Percentiles rank a stretch among this genome's conserved stretches.
phyloP scores from a whole-genome alignment of 768 basidiomycete species.

The Lactarius hengduanensis region DNA sequence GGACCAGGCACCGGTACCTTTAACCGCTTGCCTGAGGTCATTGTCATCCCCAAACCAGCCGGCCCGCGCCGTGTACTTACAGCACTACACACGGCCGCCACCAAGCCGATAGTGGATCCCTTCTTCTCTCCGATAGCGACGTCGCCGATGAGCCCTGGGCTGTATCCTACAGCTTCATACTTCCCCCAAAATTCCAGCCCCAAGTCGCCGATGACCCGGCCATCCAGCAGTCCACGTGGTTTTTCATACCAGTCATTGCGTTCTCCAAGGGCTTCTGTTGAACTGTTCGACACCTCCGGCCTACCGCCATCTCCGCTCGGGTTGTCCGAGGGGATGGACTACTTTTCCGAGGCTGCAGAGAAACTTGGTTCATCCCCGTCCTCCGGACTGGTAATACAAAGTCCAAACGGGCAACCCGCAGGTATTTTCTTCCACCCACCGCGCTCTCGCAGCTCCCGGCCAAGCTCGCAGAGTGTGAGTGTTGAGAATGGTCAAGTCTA shows the following conservation, averaged over 20 bases:
- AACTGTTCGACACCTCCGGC: slow-evolving; percentile 38
- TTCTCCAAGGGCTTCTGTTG: slow-evolving; percentile 46
- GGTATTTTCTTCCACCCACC: slow-evolving; percentile 93
- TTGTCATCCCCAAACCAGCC: slow-evolving; percentile 96
- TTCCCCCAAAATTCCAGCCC: slow-evolving; percentile 38
- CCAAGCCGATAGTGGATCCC: slow-evolving; percentile 84
- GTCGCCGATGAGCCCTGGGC: slow-evolving; percentile 76
- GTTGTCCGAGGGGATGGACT: slow-evolving; percentile 72
- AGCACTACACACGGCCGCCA: slow-evolving; percentile 86
- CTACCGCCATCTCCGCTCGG: slow-evolving; percentile 69
- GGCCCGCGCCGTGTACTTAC: slow-evolving; percentile 93
- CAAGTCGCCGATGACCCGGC: slow-evolving; percentile 47
- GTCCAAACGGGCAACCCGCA: slow-evolving; percentile 89
- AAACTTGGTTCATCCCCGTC: slow-evolving; percentile 74
- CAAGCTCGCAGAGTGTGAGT: slow-evolving; percentile 18
- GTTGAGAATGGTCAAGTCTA: slow-evolving; percentile 6
- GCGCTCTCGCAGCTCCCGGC: slow-evolving; percentile 29
- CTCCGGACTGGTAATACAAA: slow-evolving; percentile 87
- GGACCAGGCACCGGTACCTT: slow-evolving; percentile 45
- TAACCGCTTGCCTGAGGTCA: slow-evolving; percentile 74
- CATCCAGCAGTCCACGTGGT: slow-evolving; percentile 48
- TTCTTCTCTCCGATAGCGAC: slow-evolving; percentile 95
- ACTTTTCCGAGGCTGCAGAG: slow-evolving; percentile 64
- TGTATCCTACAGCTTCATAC: slow-evolving; percentile 48
- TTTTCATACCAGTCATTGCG: slow-evolving; percentile 61